phyloP scores from a whole-genome alignment of 169 alveolate species.

The Plasmodium gonderi region DNA sequence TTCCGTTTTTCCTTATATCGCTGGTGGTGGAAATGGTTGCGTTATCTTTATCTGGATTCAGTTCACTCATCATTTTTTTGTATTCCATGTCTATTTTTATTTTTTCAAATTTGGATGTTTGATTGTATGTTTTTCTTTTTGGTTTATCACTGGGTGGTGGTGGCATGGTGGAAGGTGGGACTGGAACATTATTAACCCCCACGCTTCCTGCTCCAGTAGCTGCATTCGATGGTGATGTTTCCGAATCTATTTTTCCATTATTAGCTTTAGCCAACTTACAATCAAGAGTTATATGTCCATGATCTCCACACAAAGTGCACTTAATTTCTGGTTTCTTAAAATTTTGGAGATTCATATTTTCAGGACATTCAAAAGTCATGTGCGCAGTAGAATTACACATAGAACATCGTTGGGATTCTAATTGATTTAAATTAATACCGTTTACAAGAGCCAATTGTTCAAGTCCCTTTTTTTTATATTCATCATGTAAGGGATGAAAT shows the following conservation, averaged over 20 bases:
- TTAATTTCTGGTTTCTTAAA: slow-evolving; percentile 80
- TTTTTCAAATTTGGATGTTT: slow-evolving; percentile 6
- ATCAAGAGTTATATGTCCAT: slow-evolving; percentile 93
- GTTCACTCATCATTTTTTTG: slow-evolving; percentile 63
- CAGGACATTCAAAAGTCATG: slow-evolving; percentile 88
- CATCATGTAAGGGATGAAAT: slow-evolving; percentile 90
- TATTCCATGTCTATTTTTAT: slow-evolving; percentile 55
- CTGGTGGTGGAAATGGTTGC: neutral
- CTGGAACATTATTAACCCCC: neutral
- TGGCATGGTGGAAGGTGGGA: neutral
- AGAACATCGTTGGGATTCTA: slow-evolving; percentile 84
- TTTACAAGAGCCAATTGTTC: slow-evolving; percentile 90
- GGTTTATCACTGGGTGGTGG: slow-evolving; percentile 38
- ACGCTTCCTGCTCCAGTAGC: neutral
- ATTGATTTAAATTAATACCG: slow-evolving; percentile 83
- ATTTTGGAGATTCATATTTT: slow-evolving; percentile 77
- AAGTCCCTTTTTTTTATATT: slow-evolving; percentile 87
- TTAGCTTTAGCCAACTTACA: slow-evolving; percentile 86
- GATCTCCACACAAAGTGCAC: slow-evolving; percentile 92
- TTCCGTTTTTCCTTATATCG: neutral
- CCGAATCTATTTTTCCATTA: slow-evolving; percentile 4
- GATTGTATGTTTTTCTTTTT: neutral
- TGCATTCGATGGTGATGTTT: neutral
- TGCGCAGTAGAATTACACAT: slow-evolving; percentile 89
- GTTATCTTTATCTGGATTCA: slow-evolving; percentile 23